A percentile compares a stretch with the other conserved stretches of the same genome.
These are phyloP conservation scores for Caloboletus inedulis DNA, from an alignment of 1,284 basidiomycete species.

Conservation along the genomic window DNA sequence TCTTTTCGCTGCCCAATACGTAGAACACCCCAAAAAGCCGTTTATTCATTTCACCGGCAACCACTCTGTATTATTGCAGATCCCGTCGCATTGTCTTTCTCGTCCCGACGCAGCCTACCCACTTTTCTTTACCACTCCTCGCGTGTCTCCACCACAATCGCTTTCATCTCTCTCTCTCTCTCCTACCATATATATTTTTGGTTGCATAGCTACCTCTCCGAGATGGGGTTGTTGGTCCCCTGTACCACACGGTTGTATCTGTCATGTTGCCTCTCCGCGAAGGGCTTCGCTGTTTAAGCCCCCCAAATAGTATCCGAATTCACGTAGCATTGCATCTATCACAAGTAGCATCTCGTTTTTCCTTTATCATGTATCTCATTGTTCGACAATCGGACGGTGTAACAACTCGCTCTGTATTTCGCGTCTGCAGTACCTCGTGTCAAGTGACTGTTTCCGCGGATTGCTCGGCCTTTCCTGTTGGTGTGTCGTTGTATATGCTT, in stretches of 20 bases:
- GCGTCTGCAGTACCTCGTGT: not conserved
- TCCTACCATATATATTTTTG: conserved; percentile 34
- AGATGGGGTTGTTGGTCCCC: conserved; percentile 4
- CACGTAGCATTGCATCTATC: not conserved
- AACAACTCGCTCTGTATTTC: not conserved
- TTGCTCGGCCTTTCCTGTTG: not conserved
- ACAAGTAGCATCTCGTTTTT: not conserved
- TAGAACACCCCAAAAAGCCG: conserved; percentile 19
- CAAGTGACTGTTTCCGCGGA: conserved; percentile 4
- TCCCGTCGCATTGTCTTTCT: conserved; percentile 7
- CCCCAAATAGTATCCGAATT: conserved; percentile 34
- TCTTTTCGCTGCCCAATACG: conserved; percentile 6
- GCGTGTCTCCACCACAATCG: not conserved
- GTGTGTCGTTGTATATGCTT: not conserved
- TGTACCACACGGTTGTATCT: conserved; percentile 25
- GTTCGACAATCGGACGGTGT: conserved; percentile 2
- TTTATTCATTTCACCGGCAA: conserved; percentile 1
- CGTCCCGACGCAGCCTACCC: conserved; percentile 4
- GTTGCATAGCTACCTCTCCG: conserved; percentile 19
- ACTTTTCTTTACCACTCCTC: not conserved
- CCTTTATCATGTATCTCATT: not conserved
- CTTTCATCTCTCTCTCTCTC: conserved; percentile 19
- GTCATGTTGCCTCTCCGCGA: conserved; percentile 35
- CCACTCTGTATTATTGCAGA: conserved; percentile 20
- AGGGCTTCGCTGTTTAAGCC: conserved; percentile 48